Evolutionary conservation across 2,329 filamentous ascomycete genomes (phyloP).

Genomic region (Huntiella savannae): DNA sequence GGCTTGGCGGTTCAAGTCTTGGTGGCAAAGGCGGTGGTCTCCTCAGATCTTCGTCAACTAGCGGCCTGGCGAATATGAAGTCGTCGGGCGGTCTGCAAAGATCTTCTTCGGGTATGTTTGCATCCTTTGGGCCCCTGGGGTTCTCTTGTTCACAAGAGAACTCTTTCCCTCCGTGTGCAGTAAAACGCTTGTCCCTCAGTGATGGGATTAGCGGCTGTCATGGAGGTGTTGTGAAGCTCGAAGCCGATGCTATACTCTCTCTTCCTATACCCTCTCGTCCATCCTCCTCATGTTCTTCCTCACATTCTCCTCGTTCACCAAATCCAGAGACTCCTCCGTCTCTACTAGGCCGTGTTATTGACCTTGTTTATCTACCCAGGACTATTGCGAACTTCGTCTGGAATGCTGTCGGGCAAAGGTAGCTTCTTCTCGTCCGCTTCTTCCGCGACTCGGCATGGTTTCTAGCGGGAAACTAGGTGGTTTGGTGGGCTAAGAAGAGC

Average conservation of each 20-base stretch:
- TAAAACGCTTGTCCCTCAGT: no score
- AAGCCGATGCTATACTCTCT: slow-evolving; percentile 42
- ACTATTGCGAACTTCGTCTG: slow-evolving; percentile 54
- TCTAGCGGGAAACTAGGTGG: no score
- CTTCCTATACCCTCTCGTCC: slow-evolving; percentile 47
- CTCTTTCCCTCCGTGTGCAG: no score
- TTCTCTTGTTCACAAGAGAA: no score
- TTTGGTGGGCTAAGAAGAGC: no score
- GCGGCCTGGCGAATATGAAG: slow-evolving; percentile 24
- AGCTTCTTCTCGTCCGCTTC: slow-evolving; percentile 8
- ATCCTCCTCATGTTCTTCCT: slow-evolving; percentile 1
- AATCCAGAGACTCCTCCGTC: slow-evolving; percentile 29
- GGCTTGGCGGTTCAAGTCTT: neutral
- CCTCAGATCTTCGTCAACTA: slow-evolving; percentile 29
- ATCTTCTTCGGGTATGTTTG: slow-evolving; percentile 63
- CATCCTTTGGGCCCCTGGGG: no score
- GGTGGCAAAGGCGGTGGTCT: slow-evolving; percentile 16
- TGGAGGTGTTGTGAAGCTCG: no score
- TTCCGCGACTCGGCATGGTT: neutral
- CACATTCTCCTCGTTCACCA: slow-evolving; percentile 2
- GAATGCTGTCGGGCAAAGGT: slow-evolving; percentile 49
- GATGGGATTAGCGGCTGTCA: no score
- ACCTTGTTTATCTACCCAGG: slow-evolving; percentile 57
- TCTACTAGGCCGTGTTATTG: slow-evolving; percentile 60
- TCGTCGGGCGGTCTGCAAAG: slow-evolving; percentile 47